These are phyloP conservation scores for Acanthochlamys bracteata DNA, from an alignment of 106 monocot species.

Conservation along the genomic window DNA sequence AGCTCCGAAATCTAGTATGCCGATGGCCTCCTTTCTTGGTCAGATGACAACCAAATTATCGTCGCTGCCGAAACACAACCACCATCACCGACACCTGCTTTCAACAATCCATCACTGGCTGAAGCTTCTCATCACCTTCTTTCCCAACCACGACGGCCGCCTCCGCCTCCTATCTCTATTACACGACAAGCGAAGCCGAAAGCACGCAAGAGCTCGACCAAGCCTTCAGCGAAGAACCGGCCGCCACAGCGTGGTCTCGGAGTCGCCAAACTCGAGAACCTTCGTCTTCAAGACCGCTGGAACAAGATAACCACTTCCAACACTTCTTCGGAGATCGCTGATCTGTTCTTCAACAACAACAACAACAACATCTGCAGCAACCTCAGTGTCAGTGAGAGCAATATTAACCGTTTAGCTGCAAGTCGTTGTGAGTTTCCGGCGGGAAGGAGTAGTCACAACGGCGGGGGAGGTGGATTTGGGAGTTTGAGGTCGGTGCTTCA, in stretches of 20 bases:
- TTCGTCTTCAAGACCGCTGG: constrained; percentile 49
- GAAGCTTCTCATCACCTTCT: too few species aligned
- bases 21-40: constrained; percentile 17
- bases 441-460: not conserved
- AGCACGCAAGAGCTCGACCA: constrained; percentile 14
- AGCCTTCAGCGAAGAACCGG: constrained; percentile 21
- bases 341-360: not conserved
- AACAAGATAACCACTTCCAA: constrained; percentile 19
- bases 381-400: not conserved
- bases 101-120: not conserved
- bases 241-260: constrained; percentile 52
- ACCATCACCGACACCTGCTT: not conserved
- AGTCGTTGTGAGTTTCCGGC: constrained; percentile 1
- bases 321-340: not conserved
- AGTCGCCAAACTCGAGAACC: constrained; percentile 44
- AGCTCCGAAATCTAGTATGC: constrained; percentile 4
- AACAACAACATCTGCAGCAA: not conserved
- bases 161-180: not conserved
- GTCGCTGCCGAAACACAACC: not conserved
- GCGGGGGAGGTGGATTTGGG: not conserved
- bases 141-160: too few species aligned
- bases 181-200: constrained; percentile 9
- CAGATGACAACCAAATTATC: not conserved
- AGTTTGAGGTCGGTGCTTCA: constrained; percentile 1
- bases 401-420: not conserved